These are phyloP conservation scores for Iberis pinnata DNA, from an alignment of 345 rosid species.

Conservation along the genomic window DNA sequence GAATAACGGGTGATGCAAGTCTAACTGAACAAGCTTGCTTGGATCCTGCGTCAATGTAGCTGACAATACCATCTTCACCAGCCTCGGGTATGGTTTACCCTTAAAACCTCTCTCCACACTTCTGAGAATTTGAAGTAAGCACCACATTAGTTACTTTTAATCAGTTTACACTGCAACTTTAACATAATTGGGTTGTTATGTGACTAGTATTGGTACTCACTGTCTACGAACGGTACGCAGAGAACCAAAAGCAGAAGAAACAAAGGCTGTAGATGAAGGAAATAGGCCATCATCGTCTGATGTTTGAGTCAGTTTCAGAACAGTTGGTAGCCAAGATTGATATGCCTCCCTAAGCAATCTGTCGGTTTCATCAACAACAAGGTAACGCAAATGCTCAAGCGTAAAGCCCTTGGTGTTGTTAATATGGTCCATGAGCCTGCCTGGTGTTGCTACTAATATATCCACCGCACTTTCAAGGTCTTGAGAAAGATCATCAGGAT, in stretches of 20 bases:
- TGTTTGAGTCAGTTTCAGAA: slow-evolving; percentile 53
- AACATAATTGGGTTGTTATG: background rate
- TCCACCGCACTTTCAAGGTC: slow-evolving; percentile 70
- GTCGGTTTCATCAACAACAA: slow-evolving; percentile 96
- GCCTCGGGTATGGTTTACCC: slow-evolving; percentile 70
- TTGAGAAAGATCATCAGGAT: slow-evolving; percentile 47
- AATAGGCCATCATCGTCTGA: slow-evolving; percentile 32
- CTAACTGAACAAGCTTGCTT: slow-evolving; percentile 89
- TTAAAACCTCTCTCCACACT: slow-evolving; percentile 86
- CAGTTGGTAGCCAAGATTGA: slow-evolving; percentile 93
- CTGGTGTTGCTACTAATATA: slow-evolving; percentile 93
- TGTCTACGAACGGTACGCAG: slow-evolving; percentile 69
- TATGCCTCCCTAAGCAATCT: slow-evolving; percentile 88
- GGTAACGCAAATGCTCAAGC: slow-evolving; percentile 87
- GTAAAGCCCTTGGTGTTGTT: slow-evolving; percentile 81
- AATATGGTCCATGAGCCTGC: slow-evolving; percentile 97
- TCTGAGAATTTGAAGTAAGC: slow-evolving; percentile 25
- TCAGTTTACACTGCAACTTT: background rate
- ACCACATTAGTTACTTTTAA: slow-evolving; percentile 12
- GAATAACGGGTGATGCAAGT: slow-evolving; percentile 86
- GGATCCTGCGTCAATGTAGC: slow-evolving; percentile 97
- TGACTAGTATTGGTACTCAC: slow-evolving; percentile 38
- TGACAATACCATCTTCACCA: slow-evolving; percentile 81
- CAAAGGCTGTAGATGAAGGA: slow-evolving; percentile 25
- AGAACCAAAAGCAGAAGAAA: slow-evolving; percentile 48